Conservation (phyloP, 78 protist species). For the Emiliania huxleyi region DNA sequence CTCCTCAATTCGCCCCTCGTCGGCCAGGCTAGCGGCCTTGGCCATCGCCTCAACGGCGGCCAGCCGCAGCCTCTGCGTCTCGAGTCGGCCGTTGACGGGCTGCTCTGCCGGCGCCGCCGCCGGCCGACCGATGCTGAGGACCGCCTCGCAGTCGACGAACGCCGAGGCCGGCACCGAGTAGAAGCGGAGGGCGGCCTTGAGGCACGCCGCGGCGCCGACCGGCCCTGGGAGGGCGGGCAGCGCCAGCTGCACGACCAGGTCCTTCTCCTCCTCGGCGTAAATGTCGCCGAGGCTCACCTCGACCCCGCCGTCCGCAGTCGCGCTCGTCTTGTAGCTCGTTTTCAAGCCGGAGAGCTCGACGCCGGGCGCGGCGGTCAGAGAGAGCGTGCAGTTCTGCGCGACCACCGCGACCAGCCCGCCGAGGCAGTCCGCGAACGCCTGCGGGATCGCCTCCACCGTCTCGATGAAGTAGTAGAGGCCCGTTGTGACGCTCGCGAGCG, state of each 20-base stretch:
- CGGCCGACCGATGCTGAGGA: background rate
- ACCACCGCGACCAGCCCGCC: background rate
- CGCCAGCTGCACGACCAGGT: background rate
- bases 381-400: background rate
- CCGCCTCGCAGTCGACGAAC: background rate
- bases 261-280: conserved; percentile 19
- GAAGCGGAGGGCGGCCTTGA: background rate
- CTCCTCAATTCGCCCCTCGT: too few species aligned
- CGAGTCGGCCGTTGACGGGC: background rate
- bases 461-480: background rate
- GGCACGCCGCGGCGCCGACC: background rate
- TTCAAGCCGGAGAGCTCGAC: background rate
- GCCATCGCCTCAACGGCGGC: background rate
- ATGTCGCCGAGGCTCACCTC: background rate
- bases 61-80: background rate
- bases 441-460: background rate
- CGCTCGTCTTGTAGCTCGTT: too few species aligned
- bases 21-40: background rate
- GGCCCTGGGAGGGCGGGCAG: background rate
- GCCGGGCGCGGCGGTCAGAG: background rate
- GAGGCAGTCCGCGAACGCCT: background rate
- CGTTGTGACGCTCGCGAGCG: background rate
- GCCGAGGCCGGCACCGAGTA: background rate
- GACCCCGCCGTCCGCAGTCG: background rate
- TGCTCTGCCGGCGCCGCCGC: background rate